phyloP scores from a whole-genome alignment of 129 eudicot species.

The Lonicera japonica region DNA sequence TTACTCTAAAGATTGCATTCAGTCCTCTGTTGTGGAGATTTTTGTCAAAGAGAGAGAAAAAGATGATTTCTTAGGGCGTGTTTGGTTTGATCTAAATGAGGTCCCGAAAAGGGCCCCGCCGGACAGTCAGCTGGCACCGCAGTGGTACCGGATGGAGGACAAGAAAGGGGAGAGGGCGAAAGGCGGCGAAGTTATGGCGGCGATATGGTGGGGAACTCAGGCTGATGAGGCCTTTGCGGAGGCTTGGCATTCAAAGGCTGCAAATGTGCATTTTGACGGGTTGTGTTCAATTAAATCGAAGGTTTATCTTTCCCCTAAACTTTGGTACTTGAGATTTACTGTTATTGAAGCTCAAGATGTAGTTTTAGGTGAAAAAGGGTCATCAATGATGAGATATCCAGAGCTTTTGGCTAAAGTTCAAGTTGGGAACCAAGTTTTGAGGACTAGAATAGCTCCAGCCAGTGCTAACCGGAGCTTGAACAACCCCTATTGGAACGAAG shows the following conservation, averaged over 20 bases:
- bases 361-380: slow-evolving; percentile 64
- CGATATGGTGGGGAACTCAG: slow-evolving; percentile 96
- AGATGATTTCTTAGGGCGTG: slow-evolving; percentile 82
- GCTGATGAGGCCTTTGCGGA: slow-evolving; percentile 96
- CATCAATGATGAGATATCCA: slow-evolving; percentile 67
- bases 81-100: slow-evolving; percentile 82
- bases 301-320: slow-evolving; percentile 87
- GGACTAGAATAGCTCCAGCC: slow-evolving; percentile 64
- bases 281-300: slow-evolving; percentile 75
- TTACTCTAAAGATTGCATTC: slow-evolving; percentile 74
- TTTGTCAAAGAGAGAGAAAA: slow-evolving; percentile 74
- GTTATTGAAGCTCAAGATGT: slow-evolving; percentile 92
- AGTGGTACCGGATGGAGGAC: slow-evolving; percentile 92
- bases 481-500: slow-evolving; percentile 90
- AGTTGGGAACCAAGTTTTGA: slow-evolving; percentile 87
- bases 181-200: slow-evolving; percentile 83
- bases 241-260: slow-evolving; percentile 97
- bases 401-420: slow-evolving; percentile 81
- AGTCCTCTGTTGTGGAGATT: slow-evolving; percentile 76
- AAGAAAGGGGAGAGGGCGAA: slow-evolving; percentile 72
- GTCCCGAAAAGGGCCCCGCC: slow-evolving; percentile 91
- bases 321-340: slow-evolving; percentile 74
- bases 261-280: slow-evolving; percentile 76
- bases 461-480: slow-evolving; percentile 41
- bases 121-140: slow-evolving; percentile 91